Base-by-base conservation (phyloP, 495 filamentous ascomycete species). In the Tuber aestivum region DNA sequence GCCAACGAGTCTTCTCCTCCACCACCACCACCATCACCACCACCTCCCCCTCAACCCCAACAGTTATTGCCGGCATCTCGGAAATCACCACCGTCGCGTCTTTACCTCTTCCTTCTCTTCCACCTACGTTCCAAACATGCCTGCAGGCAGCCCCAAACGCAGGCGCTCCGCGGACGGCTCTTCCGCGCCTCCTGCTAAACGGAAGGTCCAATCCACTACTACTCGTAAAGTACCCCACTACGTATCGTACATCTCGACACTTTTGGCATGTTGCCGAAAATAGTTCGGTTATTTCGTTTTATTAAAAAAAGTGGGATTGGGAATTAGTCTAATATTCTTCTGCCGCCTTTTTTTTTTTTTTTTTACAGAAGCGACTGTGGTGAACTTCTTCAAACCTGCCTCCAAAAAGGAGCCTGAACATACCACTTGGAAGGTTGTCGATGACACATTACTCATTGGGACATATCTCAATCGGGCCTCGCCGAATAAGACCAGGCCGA, bases 311-410 rank as follows among this genome's bases (percentile, higher is more conserved):
- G 32, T 40, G 61, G 72, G 37, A 73, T 73, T 35, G 27, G 14
- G 27, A 65, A 27, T 3, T 35, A n/a, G 45, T 72, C 40, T 41
- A 73, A 41, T 72, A 40, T n/a, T 84, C 65, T 65, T 74, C 37
- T 14, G 69, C 41, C 38, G 16, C 32, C 72, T 50, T 77, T 72
- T 75, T n/a, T 71, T 41, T 71, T 72, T 40, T 40, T 40, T 40
- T 7, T 40, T 7, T 70, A 87, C 85, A 93, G 86, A 93, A 86
- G 83, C 79, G 41, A 86, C 90, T 0, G 90, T 96, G 16, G 87
- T 91, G 20, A 93, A 87, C 48, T 99, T 99, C 85, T 97, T 99
- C 85, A 97, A 90, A 0, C 94, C 95, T 1, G 82, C 87, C 0
- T 97, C 94, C 8, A 87, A 97, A 82, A 98, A 97, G 84, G 89